Percentiles rank a stretch among this genome's conserved stretches.
These are phyloP conservation scores for Podochytrium sp. DNA, from an alignment of 192 early-diverging fungal species.

Conservation along the genomic window DNA sequence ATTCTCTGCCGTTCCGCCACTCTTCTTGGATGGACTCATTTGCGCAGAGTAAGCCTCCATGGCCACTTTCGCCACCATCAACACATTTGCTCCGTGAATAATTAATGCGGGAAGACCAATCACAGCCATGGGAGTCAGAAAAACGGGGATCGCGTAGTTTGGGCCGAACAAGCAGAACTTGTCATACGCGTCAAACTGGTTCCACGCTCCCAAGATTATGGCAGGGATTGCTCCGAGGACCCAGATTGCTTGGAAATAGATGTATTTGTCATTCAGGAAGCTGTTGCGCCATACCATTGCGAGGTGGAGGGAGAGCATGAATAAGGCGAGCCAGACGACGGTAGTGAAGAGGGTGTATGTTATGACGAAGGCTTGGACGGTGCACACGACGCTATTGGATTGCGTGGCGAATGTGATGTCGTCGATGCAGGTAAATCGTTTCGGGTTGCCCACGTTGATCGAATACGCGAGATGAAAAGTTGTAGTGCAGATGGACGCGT, in stretches of 20 bases:
- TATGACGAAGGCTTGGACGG: conserved; percentile 6
- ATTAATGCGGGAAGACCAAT: too few species aligned
- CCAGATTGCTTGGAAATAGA: background rate
- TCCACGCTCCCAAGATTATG: background rate
- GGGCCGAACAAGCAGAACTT: background rate
- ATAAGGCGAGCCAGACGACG: background rate
- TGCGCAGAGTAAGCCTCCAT: too few species aligned
- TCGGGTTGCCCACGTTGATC: background rate
- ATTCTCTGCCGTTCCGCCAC: too few species aligned
- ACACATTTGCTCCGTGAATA: too few species aligned
- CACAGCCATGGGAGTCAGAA: too few species aligned
- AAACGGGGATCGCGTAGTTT: background rate
- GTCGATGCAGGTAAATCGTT: background rate
- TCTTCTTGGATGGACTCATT: too few species aligned
- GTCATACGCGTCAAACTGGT: background rate
- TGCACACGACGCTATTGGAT: conserved; percentile 5
- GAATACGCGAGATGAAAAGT: background rate
- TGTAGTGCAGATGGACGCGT: background rate
- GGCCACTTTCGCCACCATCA: too few species aligned
- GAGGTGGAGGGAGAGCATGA: background rate
- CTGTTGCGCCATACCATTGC: background rate
- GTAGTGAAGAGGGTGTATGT: background rate
- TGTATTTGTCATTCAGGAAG: conserved; percentile 1
- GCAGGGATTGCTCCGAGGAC: background rate
- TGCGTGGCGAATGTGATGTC: background rate